These are phyloP conservation scores for Boletus subcaerulescens DNA, from an alignment of 768 basidiomycete genomes.

Conservation along the genomic window DNA sequence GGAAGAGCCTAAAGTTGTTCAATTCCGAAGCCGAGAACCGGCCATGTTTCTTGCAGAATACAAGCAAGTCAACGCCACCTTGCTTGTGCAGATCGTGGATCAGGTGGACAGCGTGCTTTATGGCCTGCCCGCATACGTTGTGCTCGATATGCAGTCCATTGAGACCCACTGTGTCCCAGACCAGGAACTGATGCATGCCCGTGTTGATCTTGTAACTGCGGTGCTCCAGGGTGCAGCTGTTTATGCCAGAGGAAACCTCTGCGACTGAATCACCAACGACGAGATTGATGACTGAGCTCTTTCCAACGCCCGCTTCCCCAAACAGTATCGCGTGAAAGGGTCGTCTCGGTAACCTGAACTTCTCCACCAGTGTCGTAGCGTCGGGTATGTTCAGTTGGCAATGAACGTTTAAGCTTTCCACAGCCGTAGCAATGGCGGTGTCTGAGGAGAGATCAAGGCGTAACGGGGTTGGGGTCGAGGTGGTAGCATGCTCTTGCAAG, in stretches of 20 bases:
- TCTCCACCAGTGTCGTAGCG: constrained; percentile 11
- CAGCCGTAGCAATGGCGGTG: background rate
- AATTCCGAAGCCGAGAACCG: constrained; percentile 27
- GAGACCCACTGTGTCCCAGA: constrained; percentile 35
- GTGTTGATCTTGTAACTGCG: constrained; percentile 22
- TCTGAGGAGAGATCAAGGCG: constrained; percentile 19
- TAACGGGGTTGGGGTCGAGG: constrained; percentile 9
- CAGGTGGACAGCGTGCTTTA: constrained; percentile 28
- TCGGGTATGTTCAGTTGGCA: constrained; percentile 11
- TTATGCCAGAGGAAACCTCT: constrained; percentile 19
- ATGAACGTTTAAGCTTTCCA: constrained; percentile 7
- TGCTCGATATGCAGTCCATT: constrained; percentile 14
- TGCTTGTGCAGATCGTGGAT: constrained; percentile 26
- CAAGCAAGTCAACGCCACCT: constrained; percentile 38
- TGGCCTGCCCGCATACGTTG: constrained; percentile 10
- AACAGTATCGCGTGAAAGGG: constrained; percentile 36
- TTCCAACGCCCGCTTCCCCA: constrained; percentile 40
- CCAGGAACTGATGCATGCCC: constrained; percentile 17
- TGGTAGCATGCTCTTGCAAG: constrained; percentile 3
- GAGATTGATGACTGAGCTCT: constrained; percentile 43
- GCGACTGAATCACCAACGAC: constrained; percentile 26
- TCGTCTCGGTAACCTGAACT: constrained; percentile 10
- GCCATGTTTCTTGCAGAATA: constrained; percentile 34
- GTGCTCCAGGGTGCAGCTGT: constrained; percentile 35
- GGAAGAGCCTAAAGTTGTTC: constrained; percentile 35